Conservation (phyloP, 1,284 basidiomycete species). For the Rugiboletus extremiorientalis region DNA sequence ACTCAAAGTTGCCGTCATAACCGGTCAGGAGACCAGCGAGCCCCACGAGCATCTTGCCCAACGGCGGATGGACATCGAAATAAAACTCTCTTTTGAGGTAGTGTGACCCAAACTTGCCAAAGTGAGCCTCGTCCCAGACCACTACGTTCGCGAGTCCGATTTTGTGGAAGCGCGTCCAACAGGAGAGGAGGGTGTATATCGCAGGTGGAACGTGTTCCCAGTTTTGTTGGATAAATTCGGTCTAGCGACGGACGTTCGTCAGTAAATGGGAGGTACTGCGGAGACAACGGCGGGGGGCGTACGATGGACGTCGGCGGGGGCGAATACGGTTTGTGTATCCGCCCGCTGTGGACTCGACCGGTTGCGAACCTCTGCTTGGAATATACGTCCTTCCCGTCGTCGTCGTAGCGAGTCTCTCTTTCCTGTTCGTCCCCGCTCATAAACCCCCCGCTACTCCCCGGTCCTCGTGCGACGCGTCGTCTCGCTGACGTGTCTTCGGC, state of each 20-base stretch:
- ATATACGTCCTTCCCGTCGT: constrained; percentile 75
- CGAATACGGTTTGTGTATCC: constrained; percentile 54
- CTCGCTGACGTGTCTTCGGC: constrained; percentile 62
- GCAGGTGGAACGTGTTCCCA: constrained; percentile 80
- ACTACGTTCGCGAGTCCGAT: constrained; percentile 89
- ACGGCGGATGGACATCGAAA: constrained; percentile 96
- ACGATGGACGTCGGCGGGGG: constrained; percentile 75
- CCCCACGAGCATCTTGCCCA: constrained; percentile 98
- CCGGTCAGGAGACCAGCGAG: constrained; percentile 89
- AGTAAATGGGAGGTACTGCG: constrained; percentile 2
- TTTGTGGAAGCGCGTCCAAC: constrained; percentile 92
- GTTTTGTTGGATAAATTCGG: constrained; percentile 81
- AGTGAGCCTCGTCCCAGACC: constrained; percentile 99
- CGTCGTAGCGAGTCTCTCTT: constrained; percentile 47
- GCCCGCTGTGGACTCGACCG: constrained; percentile 56
- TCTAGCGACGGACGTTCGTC: constrained; percentile 39
- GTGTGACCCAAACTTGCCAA: constrained; percentile 95
- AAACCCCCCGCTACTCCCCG: constrained; percentile 38
- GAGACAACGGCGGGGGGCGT: constrained; percentile 30
- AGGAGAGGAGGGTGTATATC: constrained; percentile 90
- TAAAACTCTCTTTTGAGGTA: constrained; percentile 97
- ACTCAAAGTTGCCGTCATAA: constrained; percentile 92
- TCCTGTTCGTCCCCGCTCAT: constrained; percentile 39
- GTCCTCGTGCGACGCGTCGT: constrained; percentile 52
- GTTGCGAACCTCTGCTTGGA: constrained; percentile 54